Evolutionary conservation across 768 basidiomycete genomes (phyloP), one percentile per base, ranked within the genome.

Genomic region (Phlebiopsis gigantea): DNA sequence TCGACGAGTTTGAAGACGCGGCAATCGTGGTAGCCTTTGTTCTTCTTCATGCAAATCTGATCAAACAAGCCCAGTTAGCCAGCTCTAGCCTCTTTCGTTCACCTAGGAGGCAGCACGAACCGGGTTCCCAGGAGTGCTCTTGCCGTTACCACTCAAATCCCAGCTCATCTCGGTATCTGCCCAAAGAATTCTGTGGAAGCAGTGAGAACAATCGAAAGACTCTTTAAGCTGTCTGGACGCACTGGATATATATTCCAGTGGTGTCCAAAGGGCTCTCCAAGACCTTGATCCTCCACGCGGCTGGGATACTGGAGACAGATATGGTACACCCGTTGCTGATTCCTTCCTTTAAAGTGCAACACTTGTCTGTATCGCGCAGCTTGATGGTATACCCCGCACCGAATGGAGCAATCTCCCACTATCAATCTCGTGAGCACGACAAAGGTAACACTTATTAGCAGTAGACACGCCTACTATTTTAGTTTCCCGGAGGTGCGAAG

Each of bases 341-440:
- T 19, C 46, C 46, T 22, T 5, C 22, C 29, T 56, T 25, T 28
- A 56, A 24, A 6, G 55, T 56, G 19, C 55, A 56, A 21, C 34
- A 56, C 34, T 48, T 56, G 30, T 56, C 55, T 7, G 55, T 56
- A 17, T 46, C 55, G 5, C 31, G 55, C 21, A 56, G 30, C 15
- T 46, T 6, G 12, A 56, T 56, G 9, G 55, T 47, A 31, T 34
- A 56, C 3, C 55, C 55, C 9, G 30, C 25, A 5, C 55, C 55
- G 3, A 56, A 22, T 3, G 55, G 45, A 15, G 43, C 29, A 24
- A 56, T 39, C 6, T 48, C 55, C 55, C 55, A 56, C 55, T 56
- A 19, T 44, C 7, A 55, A 19, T 44, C 9, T 5, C 25, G 24
- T 41, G 4, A 25, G 28, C n/a, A 2, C 5, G 29, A 52, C 4